A percentile compares a stretch with the other conserved stretches of the same genome.
Conservation (phyloP, 306 rosid species). For the Cucurbita pepo region DNA sequence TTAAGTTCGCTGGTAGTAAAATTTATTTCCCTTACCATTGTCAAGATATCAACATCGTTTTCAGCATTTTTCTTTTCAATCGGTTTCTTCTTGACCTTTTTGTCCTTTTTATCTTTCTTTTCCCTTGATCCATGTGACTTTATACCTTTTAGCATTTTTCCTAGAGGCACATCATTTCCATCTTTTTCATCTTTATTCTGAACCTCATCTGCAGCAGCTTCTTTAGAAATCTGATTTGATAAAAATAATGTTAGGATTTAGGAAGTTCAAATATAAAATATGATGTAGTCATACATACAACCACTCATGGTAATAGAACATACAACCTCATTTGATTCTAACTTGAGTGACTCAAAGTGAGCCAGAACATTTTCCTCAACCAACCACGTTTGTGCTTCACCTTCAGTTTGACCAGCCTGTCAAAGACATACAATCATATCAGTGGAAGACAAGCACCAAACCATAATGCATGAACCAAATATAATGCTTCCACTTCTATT, state of each 20-base stretch:
- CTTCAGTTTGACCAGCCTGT: slow-evolving; percentile 33
- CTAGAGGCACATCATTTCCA: slow-evolving; percentile 58
- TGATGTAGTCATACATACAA: neutral
- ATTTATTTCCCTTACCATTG: slow-evolving; percentile 62
- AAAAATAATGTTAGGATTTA: slow-evolving; percentile 9
- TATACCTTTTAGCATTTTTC: slow-evolving; percentile 50
- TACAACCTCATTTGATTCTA: slow-evolving; percentile 50
- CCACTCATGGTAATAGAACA: slow-evolving; percentile 4
- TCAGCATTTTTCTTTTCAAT: slow-evolving; percentile 32
- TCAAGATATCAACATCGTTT: slow-evolving; percentile 47
- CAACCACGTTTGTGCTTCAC: slow-evolving; percentile 57
- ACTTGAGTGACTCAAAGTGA: slow-evolving; percentile 78
- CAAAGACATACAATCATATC: slow-evolving; percentile 15
- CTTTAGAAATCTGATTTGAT: slow-evolving; percentile 31
- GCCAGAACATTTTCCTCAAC: slow-evolving; percentile 49
- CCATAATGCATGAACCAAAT: neutral
- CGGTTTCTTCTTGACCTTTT: slow-evolving; percentile 20
- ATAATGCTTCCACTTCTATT: neutral
- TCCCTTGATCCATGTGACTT: slow-evolving; percentile 46
- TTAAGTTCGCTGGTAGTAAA: slow-evolving; percentile 42
- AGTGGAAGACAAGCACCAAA: slow-evolving; percentile 10
- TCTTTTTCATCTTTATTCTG: slow-evolving; percentile 42
- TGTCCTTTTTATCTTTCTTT: slow-evolving; percentile 46
- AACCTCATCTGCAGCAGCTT: slow-evolving; percentile 32
- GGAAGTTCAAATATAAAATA: slow-evolving; percentile 4